A percentile compares a stretch with the other conserved stretches of the same genome.
phyloP scores from a whole-genome alignment of 768 basidiomycete genomes.

The Mrakia gelida region DNA sequence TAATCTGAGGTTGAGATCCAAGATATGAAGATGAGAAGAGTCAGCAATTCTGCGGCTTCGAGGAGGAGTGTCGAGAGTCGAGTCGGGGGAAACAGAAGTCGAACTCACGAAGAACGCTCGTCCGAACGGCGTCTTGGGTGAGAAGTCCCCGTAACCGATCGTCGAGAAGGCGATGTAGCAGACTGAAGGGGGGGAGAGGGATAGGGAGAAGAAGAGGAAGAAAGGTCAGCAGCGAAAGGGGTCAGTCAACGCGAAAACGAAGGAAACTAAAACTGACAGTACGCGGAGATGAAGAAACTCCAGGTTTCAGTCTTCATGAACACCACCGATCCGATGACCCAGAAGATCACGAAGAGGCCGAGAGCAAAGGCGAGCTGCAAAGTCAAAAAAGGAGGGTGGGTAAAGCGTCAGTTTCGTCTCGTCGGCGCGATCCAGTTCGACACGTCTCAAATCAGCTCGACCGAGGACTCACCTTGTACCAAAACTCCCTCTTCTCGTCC shows the following conservation, averaged over 20 bases:
- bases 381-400: constrained; percentile 15
- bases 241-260: neutral
- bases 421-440: too few species aligned
- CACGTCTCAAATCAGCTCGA: neutral
- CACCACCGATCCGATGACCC: constrained; percentile 34
- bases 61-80: neutral
- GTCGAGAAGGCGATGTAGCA: constrained; percentile 57
- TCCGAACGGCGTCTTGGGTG: constrained; percentile 63
- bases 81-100: constrained; percentile 60
- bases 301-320: constrained; percentile 36
- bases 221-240: neutral
- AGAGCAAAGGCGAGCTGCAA: neutral
- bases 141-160: constrained; percentile 62
- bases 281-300: constrained; percentile 34
- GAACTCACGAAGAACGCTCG: constrained; percentile 76
- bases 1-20: constrained; percentile 46
- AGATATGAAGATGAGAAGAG: constrained; percentile 58
- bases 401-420: constrained; percentile 36
- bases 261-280: neutral
- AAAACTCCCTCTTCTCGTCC: constrained; percentile 51
- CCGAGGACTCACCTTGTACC: constrained; percentile 40
- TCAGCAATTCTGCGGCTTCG: constrained; percentile 47
- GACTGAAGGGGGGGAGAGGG: neutral
- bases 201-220: neutral
- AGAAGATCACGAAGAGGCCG: neutral